A percentile compares a stretch with the other conserved stretches of the same genome.
phyloP scores from a whole-genome alignment of 2,329 filamentous ascomycete species.

The Colletotrichum kahawae region DNA sequence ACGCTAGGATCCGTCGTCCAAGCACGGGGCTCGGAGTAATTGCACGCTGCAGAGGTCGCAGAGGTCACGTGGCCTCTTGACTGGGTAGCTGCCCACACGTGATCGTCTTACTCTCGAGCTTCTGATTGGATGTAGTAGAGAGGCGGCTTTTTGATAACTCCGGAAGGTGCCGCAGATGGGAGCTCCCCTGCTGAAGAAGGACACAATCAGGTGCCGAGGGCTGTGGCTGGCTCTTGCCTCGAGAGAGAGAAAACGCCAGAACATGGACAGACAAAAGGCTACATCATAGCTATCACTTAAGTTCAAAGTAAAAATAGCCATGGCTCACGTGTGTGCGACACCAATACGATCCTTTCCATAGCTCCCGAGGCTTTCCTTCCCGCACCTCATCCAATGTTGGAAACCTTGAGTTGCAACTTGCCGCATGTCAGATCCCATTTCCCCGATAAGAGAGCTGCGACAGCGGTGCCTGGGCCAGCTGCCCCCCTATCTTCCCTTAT shows the following conservation, averaged over 20 bases:
- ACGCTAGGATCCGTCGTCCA: neutral
- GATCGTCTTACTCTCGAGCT: neutral
- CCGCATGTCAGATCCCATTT: constrained; percentile 12
- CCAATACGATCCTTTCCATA: neutral
- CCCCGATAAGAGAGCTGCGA: neutral
- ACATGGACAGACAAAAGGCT: neutral
- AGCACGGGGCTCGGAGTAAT: constrained; percentile 2
- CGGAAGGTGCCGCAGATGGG: neutral
- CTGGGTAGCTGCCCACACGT: neutral
- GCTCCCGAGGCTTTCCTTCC: constrained; percentile 5
- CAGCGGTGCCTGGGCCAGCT: neutral
- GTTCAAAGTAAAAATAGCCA: neutral
- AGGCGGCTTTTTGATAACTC: neutral
- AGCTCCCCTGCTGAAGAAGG: neutral
- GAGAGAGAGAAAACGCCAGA: neutral
- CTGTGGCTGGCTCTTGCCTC: neutral
- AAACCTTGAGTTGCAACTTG: constrained; percentile 3
- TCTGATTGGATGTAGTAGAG: neutral
- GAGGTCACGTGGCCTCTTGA: neutral
- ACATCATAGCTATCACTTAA: neutral
- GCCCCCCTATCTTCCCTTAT: neutral
- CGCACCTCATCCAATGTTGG: constrained; percentile 3
- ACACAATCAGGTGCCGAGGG: neutral
- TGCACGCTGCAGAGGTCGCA: neutral
- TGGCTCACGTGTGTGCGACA: neutral